These are phyloP conservation scores for Cryphonectria nitschkei DNA, from an alignment of 2,329 filamentous ascomycete genomes.

Conservation along the genomic window DNA sequence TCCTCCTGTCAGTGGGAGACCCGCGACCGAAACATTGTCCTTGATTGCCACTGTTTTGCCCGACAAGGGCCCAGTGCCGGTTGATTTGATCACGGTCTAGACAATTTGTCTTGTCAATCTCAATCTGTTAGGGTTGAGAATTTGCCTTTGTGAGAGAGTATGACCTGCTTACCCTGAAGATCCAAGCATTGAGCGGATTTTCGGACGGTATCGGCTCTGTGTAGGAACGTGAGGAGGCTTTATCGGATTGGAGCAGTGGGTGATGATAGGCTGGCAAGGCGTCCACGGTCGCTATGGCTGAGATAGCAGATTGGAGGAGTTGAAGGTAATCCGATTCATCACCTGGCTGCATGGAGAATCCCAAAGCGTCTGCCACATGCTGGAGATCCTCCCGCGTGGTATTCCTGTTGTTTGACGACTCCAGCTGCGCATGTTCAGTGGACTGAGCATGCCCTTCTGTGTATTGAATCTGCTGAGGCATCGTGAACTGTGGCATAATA, in stretches of 20 bases:
- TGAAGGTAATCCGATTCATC: slow-evolving; percentile 24
- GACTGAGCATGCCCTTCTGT: not conserved
- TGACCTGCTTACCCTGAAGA: slow-evolving; percentile 18
- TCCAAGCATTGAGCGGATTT: slow-evolving; percentile 27
- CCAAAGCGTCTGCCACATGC: slow-evolving; percentile 12
- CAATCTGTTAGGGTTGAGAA: not conserved
- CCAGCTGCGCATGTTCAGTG: not conserved
- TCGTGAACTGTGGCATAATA: not conserved
- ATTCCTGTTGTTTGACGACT: not conserved
- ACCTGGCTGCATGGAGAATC: slow-evolving; percentile 20
- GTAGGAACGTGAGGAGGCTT: slow-evolving; percentile 11
- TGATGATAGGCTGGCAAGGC: slow-evolving; percentile 14
- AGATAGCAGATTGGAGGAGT: slow-evolving; percentile 18
- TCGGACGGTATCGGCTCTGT: slow-evolving; percentile 10
- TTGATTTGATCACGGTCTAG: slow-evolving; percentile 20
- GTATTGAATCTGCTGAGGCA: not conserved
- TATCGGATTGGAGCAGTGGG: slow-evolving; percentile 6
- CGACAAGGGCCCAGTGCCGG: slow-evolving; percentile 23
- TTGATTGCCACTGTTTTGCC: slow-evolving; percentile 30
- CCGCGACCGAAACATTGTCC: slow-evolving; percentile 32
- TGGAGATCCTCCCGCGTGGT: slow-evolving; percentile 13
- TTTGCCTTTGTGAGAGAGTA: not conserved
- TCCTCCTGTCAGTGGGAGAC: slow-evolving; percentile 30
- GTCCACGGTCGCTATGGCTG: slow-evolving; percentile 23
- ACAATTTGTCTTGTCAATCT: not conserved